Base-by-base conservation (phyloP, 208 protist genomes). In the Acanthamoeba sp. region DNA sequence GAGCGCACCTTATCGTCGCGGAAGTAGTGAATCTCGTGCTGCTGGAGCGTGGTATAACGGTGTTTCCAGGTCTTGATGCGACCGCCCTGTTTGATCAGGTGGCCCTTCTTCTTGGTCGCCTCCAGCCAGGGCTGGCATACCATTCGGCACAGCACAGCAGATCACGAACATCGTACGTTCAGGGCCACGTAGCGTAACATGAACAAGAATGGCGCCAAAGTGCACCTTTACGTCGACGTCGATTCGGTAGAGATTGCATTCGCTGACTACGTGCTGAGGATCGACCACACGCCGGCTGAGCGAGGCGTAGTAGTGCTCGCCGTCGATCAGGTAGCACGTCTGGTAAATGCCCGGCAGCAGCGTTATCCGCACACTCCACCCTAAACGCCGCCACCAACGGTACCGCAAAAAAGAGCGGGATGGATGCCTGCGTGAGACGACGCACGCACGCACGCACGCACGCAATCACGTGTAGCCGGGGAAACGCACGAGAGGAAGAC, bases 41-140 rank as follows among this genome's bases (percentile, higher is more conserved):
- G 24, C 34, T 59, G 78, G 5, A 87, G 78, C 2, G 20, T 40
- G 18, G 78, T 87, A n/a, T 59, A 87, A 22, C 78, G 78, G 27
- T 87, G 38, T 27, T 87, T 87, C 78, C 78, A 87, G 20, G 78
- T 87, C n/a, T 87, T 87, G 40, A 87, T 87, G 0, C 78, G 40
- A 4, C 78, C 78, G 45, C 78, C 78, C 78, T 87, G 78, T 27
- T 87, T 87, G 38, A 87, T 87, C 40, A 87, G 20, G 29, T 50
- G 9, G 45, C 78, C 78, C 48, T 12, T 50, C 45, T 59, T 87
- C n/a, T 52, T 32, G 20, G 78, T 59, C 24, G 40, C 22, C 9
- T 87, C 78, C 27, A 87, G n/a, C 78, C 78, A 87, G 6, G 78
- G 78, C 78, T 87, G 76, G 10, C 1, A 36, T 42, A 14, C 4